These are phyloP conservation scores for Diaporthe velutina DNA, from an alignment of 2,329 filamentous ascomycete genomes.

Conservation along the genomic window DNA sequence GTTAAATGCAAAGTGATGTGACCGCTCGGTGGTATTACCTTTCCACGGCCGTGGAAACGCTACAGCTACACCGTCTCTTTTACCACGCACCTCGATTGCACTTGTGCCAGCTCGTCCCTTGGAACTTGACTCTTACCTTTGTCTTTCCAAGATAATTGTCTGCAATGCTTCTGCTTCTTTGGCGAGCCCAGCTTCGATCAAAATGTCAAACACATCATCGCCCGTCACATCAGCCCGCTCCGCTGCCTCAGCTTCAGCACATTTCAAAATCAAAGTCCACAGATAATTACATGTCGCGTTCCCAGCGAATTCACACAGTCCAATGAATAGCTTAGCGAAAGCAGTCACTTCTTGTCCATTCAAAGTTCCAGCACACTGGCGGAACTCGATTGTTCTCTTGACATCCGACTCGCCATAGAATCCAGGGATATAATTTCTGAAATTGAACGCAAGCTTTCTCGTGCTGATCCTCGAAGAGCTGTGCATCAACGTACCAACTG, in stretches of 20 bases:
- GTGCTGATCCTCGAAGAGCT: not conserved
- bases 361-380: not conserved
- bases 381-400: conserved; percentile 8
- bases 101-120: not conserved
- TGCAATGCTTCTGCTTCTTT: not conserved
- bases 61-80: not conserved
- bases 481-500: not conserved
- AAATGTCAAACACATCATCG: not conserved
- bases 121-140: not conserved
- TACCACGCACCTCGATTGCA: not conserved
- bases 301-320: not conserved
- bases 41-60: not conserved
- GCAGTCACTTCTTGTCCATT: not conserved
- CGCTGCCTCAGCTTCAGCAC: not conserved
- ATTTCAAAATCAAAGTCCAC: not conserved
- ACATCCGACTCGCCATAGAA: not conserved
- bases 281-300: not conserved
- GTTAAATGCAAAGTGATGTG: not conserved
- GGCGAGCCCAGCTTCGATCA: not conserved
- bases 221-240: not conserved
- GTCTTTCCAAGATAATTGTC: not conserved
- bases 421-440: not conserved
- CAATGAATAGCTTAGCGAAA: not conserved
- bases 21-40: not conserved
- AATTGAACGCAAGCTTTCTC: conserved; percentile 1